phyloP scores from a whole-genome alignment of 306 rosid species.

The Gastrolobium villosum region DNA sequence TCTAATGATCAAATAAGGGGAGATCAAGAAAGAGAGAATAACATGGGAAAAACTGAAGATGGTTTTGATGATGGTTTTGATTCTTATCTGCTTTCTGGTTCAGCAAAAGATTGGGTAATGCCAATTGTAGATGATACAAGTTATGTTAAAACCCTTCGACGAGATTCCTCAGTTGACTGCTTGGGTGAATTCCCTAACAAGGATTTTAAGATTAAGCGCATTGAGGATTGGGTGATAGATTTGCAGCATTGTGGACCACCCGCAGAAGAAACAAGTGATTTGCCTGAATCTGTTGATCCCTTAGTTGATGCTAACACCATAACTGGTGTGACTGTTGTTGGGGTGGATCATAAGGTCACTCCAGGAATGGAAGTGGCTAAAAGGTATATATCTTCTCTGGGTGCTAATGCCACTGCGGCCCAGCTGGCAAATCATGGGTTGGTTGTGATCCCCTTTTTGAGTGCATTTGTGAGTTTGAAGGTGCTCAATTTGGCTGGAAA shows the following conservation, averaged over 20 bases:
- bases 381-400: slow-evolving; percentile 82
- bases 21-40: slow-evolving; percentile 55
- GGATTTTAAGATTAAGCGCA: slow-evolving; percentile 79
- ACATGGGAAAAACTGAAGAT: slow-evolving; percentile 54
- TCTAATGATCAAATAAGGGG: slow-evolving; percentile 54
- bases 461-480: slow-evolving; percentile 84
- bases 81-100: slow-evolving; percentile 54
- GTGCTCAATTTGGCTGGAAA: slow-evolving; percentile 92
- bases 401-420: slow-evolving; percentile 73
- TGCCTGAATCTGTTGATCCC: slow-evolving; percentile 52
- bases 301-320: slow-evolving; percentile 47
- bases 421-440: slow-evolving; percentile 90
- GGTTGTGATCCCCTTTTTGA: slow-evolving; percentile 86
- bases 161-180: slow-evolving; percentile 54
- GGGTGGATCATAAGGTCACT: slow-evolving; percentile 60
- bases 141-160: slow-evolving; percentile 49
- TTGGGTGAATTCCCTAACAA: slow-evolving; percentile 56
- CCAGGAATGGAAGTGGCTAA: slow-evolving; percentile 91
- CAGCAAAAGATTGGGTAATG: slow-evolving; percentile 76
- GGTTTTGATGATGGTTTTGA: slow-evolving; percentile 65
- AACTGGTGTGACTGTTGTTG: slow-evolving; percentile 48
- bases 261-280: slow-evolving; percentile 66
- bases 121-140: slow-evolving; percentile 60
- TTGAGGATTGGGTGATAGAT: slow-evolving; percentile 89
- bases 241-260: slow-evolving; percentile 72